Conservation (phyloP, 2,329 filamentous ascomycete genomes). For the Septoria linicola region DNA sequence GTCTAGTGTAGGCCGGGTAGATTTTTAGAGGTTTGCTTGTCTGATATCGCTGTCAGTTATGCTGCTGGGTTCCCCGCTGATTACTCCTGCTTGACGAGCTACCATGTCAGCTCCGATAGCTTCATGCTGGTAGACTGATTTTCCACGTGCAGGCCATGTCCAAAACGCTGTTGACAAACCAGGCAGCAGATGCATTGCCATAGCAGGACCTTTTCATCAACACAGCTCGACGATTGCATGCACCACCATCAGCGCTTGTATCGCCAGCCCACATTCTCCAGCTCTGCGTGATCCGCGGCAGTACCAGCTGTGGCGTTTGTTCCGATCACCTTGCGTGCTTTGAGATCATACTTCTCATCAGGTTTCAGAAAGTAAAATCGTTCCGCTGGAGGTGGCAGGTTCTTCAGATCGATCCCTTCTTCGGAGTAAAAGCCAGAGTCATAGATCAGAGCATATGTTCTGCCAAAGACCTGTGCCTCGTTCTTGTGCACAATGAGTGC, state of each 20-base stretch:
- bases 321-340: constrained; percentile 20
- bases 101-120: neutral
- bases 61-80: neutral
- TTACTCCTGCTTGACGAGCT: neutral
- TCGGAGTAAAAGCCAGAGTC: constrained; percentile 26
- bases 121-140: neutral
- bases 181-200: no score
- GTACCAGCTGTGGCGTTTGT: neutral
- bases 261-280: neutral
- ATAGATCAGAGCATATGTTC: constrained; percentile 25
- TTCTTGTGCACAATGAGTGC: constrained; percentile 26
- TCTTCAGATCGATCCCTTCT: constrained; percentile 24
- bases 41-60: no score
- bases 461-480: constrained; percentile 24
- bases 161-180: no score
- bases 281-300: neutral
- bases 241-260: no score
- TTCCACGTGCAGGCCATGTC: no score
- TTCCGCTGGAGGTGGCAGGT: constrained; percentile 17
- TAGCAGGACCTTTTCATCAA: no score
- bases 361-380: constrained; percentile 27
- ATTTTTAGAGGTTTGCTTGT: no score
- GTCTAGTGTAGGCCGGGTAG: no score
- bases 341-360: constrained; percentile 26
- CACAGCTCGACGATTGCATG: no score